Percentiles rank a stretch among this genome's conserved stretches.
Conservation (phyloP, 805 yeast genomes). For the Komagataella kurtzmanii region DNA sequence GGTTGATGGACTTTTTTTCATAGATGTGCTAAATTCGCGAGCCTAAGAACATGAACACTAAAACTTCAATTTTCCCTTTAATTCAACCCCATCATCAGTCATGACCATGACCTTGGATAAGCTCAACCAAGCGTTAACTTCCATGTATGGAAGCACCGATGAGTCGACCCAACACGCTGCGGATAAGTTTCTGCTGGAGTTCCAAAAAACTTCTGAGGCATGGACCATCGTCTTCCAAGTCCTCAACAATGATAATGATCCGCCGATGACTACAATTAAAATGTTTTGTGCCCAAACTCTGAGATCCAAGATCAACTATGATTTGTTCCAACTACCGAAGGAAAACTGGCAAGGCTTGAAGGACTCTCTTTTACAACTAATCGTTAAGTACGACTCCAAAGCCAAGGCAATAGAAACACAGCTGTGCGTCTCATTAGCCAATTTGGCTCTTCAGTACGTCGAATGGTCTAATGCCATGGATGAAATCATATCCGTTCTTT, state of each 20-base stretch:
- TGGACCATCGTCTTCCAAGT: constrained; percentile 62
- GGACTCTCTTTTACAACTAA: constrained; percentile 45
- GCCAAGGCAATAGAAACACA: constrained; percentile 65
- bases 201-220: constrained; percentile 73
- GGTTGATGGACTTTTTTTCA: background rate
- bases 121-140: constrained; percentile 30
- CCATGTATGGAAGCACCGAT: constrained; percentile 22
- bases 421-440: constrained; percentile 68
- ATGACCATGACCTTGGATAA: constrained; percentile 7
- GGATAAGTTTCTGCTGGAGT: constrained; percentile 50
- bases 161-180: constrained; percentile 28
- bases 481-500: constrained; percentile 45
- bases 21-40: background rate
- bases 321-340: constrained; percentile 62
- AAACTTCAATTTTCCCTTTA: background rate
- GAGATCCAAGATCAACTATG: constrained; percentile 74
- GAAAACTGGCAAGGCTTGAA: constrained; percentile 49
- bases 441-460: constrained; percentile 64
- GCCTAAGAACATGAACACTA: background rate
- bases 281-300: constrained; percentile 88
- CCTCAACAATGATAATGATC: constrained; percentile 19
- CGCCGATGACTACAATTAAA: constrained; percentile 29
- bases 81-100: background rate
- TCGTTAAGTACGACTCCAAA: constrained; percentile 32
- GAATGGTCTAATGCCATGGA: constrained; percentile 60